Base-by-base conservation (phyloP, 371 early-diverging fungal species). In the Polyrhizophydium stewartii region DNA sequence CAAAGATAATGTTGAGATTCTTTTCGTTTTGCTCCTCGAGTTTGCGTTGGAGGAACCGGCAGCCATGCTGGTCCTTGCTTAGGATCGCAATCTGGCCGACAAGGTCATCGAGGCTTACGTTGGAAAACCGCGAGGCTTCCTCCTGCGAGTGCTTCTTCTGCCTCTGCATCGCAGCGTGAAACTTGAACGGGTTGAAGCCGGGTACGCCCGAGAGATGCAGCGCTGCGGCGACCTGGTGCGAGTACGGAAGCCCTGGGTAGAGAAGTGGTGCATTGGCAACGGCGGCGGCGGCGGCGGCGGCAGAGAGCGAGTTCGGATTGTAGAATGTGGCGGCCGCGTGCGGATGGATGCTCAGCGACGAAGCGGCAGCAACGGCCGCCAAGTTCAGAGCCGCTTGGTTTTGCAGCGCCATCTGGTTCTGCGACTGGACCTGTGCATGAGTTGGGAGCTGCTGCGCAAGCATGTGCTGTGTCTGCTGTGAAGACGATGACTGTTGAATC, bases 51-150 rank as follows among this genome's bases (percentile, higher is more conserved):
- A 94, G 68, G 60, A 84, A 94, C 19, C 94, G 83, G 70, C 94
- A 94, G 6, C 94, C 94, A 62, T 92, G 85, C 66, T 94, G 93
- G 67, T 94, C 94, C 70, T 90, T 92, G 76, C 91, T 90, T 16
- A 93, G 70, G 1, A 85, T 76, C 56, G 86, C 86, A 17, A 93
- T 80, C 57, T 88, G 82, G 10, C 90, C 92, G 10, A 75, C 68
- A 46, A 89, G 79, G 32, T 88, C 87, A 41, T 88, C 87, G 19
- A 92, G 62, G 43, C 69, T 59, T 0, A 83, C 83, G n/a, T 85
- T 85, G 19, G 81, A 64, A 62, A 87, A 92, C 13, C 87, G 79
- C 60, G 79, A 85, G 7, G 76, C 75, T 53, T 53, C 53, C 5
- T 53, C 53, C 10, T 53, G 53, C 12, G 27, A 6, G 32, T 53